Percentiles rank a stretch among this genome's conserved stretches.
These are phyloP conservation scores for Xylaria cubensis DNA, from an alignment of 495 filamentous ascomycete species.

Conservation along the genomic window DNA sequence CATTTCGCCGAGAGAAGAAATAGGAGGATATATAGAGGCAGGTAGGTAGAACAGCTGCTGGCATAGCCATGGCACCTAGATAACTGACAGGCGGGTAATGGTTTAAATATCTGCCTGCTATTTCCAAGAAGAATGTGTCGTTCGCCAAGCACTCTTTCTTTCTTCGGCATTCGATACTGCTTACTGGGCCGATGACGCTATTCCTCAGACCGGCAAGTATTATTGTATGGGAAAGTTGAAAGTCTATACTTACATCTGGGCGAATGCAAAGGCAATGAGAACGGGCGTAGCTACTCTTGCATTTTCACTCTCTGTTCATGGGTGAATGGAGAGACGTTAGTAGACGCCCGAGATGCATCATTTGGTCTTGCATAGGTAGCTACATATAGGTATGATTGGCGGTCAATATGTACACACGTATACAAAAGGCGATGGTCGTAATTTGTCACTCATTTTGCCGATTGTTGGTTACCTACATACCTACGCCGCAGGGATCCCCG, in stretches of 20 bases:
- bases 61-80: not conserved
- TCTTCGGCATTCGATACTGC: not conserved
- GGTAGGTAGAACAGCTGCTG: not conserved
- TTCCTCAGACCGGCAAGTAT: not conserved
- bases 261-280: not conserved
- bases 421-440: not conserved
- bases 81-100: not conserved
- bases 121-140: not conserved
- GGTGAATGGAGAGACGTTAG: not conserved
- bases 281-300: not conserved
- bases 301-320: not conserved
- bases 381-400: not conserved
- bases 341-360: not conserved
- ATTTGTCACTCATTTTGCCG: conserved; percentile 6
- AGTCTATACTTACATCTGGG: not conserved
- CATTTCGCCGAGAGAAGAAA: not conserved
- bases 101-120: not conserved
- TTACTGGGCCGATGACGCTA: not conserved
- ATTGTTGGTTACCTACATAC: not conserved
- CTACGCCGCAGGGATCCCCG: conserved; percentile 22
- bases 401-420: not conserved
- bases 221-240: not conserved
- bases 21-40: not conserved
- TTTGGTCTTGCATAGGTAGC: not conserved
- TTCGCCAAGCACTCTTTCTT: not conserved